Conservation (phyloP, 2,329 filamentous ascomycete species). For the Epichloe uncinata region DNA sequence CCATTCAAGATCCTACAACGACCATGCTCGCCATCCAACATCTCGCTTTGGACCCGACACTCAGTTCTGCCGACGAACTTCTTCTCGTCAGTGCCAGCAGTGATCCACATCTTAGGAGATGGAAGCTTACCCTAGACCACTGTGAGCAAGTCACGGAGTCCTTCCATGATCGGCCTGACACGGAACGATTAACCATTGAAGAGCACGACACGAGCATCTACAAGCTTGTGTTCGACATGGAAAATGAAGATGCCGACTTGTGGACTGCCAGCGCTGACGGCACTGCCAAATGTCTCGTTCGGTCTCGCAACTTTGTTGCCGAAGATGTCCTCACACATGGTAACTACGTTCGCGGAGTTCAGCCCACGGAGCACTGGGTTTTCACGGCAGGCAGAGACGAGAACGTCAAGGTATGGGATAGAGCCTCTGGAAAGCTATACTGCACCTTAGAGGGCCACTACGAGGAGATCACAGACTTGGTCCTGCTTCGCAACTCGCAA, state of each 20-base stretch:
- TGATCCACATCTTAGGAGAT: slow-evolving; percentile 66
- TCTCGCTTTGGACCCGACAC: slow-evolving; percentile 59
- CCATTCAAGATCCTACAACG: slow-evolving; percentile 58
- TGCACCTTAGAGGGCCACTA: slow-evolving; percentile 73
- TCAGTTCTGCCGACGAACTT: slow-evolving; percentile 34
- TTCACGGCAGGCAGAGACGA: slow-evolving; percentile 86
- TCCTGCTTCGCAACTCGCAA: slow-evolving; percentile 37
- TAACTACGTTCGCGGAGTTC: slow-evolving; percentile 78
- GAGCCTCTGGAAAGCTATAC: slow-evolving; percentile 55
- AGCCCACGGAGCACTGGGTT: slow-evolving; percentile 62
- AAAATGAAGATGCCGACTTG: slow-evolving; percentile 52
- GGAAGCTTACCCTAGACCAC: slow-evolving; percentile 44
- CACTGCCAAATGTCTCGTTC: slow-evolving; percentile 65
- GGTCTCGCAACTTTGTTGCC: slow-evolving; percentile 52
- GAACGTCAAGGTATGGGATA: slow-evolving; percentile 82
- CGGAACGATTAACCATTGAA: slow-evolving; percentile 42
- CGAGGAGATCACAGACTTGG: slow-evolving; percentile 79
- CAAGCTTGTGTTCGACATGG: slow-evolving; percentile 56
- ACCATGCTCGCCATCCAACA: slow-evolving; percentile 68
- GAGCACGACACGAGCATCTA: slow-evolving; percentile 90
- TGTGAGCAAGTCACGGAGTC: slow-evolving; percentile 41
- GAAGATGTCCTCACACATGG: slow-evolving; percentile 69
- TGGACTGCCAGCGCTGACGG: slow-evolving; percentile 94
- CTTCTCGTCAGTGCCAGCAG: slow-evolving; percentile 69
- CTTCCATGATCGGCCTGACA: slow-evolving; percentile 25